phyloP scores from a whole-genome alignment of 345 rosid species.

The Pugionium cornutum region DNA sequence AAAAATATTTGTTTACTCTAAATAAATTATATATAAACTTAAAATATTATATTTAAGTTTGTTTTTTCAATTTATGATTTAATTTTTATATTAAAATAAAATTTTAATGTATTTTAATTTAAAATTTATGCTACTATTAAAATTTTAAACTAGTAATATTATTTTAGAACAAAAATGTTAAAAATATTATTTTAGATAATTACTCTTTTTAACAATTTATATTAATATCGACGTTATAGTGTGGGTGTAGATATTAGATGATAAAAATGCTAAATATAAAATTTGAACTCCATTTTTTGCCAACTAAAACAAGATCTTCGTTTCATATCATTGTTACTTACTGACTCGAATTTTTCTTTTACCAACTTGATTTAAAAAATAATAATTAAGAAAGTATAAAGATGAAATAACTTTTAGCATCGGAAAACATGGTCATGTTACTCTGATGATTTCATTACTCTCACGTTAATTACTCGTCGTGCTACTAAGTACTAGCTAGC shows the following conservation, averaged over 20 bases:
- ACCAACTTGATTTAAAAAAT: conserved; percentile 35
- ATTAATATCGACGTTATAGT: not conserved
- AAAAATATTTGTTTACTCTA: too few relatives aligned
- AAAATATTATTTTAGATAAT: too few relatives aligned
- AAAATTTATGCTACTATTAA: too few relatives aligned
- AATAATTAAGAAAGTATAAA: conserved; percentile 33
- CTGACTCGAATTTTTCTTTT: conserved; percentile 24
- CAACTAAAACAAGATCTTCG: conserved; percentile 20
- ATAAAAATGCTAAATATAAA: not conserved
- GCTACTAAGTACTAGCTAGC: conserved; percentile 41
- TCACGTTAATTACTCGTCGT: conserved; percentile 41
- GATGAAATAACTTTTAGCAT: conserved; percentile 27
- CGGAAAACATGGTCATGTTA: conserved; percentile 41
- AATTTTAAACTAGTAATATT: too few relatives aligned
- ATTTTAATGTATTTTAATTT: too few relatives aligned
- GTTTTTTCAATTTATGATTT: too few relatives aligned
- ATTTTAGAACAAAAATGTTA: too few relatives aligned
- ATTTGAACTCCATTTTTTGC: not conserved
- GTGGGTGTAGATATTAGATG: not conserved
- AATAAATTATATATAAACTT: too few relatives aligned
- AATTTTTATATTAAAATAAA: too few relatives aligned
- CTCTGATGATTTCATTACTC: conserved; percentile 38
- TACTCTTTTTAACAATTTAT: not conserved
- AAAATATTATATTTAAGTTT: too few relatives aligned
- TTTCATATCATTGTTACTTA: conserved; percentile 25